These are phyloP conservation scores for Spizellomyces punctatus DNA, from an alignment of 192 early-diverging fungal genomes.

Conservation along the genomic window DNA sequence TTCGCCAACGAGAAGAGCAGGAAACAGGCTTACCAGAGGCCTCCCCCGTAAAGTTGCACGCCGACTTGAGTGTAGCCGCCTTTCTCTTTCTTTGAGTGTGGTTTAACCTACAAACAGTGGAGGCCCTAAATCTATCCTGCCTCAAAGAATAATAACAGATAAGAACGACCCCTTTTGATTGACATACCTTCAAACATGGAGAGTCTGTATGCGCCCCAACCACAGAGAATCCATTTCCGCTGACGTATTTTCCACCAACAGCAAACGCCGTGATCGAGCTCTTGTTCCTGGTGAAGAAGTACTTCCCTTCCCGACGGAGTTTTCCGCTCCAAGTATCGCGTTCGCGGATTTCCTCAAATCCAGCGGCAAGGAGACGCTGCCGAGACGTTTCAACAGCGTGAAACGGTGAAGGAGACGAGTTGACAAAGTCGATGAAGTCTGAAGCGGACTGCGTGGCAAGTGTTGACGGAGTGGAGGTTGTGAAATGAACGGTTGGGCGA, in stretches of 20 bases:
- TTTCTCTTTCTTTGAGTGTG: constrained; percentile 88
- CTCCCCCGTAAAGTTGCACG: constrained; percentile 84
- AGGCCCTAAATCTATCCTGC: neutral
- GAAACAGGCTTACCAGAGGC: constrained; percentile 66
- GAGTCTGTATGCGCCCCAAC: constrained; percentile 97
- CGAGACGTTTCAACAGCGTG: constrained; percentile 88
- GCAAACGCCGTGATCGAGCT: constrained; percentile 81
- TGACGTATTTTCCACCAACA: constrained; percentile 71
- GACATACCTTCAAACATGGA: constrained; percentile 85
- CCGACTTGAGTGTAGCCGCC: constrained; percentile 86
- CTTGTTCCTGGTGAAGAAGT: constrained; percentile 96
- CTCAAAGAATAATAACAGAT: neutral
- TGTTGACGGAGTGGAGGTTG: no score
- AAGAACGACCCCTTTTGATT: neutral
- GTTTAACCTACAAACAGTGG: constrained; percentile 73
- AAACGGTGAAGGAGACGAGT: constrained; percentile 92
- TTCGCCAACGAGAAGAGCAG: no score
- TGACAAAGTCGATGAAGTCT: constrained; percentile 87
- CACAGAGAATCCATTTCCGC: constrained; percentile 80
- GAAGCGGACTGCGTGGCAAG: constrained; percentile 27
- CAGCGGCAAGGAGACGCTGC: constrained; percentile 68
- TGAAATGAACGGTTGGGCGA: no score
- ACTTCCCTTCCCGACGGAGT: constrained; percentile 80
- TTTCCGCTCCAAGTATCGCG: constrained; percentile 77
- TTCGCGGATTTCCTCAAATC: constrained; percentile 90